These are phyloP conservation scores for Massariosphaeria phaeospora DNA, from an alignment of 495 filamentous ascomycete genomes.

Conservation along the genomic window DNA sequence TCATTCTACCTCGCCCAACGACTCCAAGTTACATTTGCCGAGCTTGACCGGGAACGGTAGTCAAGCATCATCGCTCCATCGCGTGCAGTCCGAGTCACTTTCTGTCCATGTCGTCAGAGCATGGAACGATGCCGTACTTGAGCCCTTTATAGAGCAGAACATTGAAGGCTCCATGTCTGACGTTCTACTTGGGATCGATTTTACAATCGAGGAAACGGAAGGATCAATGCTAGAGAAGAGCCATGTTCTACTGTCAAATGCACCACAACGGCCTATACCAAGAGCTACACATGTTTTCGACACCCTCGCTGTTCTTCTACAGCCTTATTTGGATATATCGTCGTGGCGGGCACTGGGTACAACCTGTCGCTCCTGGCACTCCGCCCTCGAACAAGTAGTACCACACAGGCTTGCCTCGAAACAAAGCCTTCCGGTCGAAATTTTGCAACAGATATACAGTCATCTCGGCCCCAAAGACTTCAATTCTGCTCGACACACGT, in stretches of 20 bases:
- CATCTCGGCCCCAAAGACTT: conserved; percentile 58
- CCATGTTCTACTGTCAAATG: too few relatives aligned
- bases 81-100: conserved; percentile 9
- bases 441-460: conserved; percentile 56
- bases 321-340: conserved; percentile 26
- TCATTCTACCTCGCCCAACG: conserved; percentile 12
- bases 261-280: too few relatives aligned
- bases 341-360: conserved; percentile 34
- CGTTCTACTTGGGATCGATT: conserved; percentile 16
- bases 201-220: conserved; percentile 14
- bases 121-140: conserved; percentile 24
- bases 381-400: conserved; percentile 23
- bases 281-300: too few relatives aligned
- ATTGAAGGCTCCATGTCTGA: conserved; percentile 27
- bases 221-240: conserved; percentile 14
- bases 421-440: conserved; percentile 52
- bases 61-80: neutral
- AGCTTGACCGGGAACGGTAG: conserved; percentile 17
- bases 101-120: conserved; percentile 11
- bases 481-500: conserved; percentile 60
- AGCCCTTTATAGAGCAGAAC: conserved; percentile 16
- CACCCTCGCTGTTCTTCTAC: neutral
- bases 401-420: conserved; percentile 39
- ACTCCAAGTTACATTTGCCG: conserved; percentile 15
- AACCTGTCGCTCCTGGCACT: conserved; percentile 38